Conservation (phyloP, 805 yeast species). For the Ogataea parapolymorpha region DNA sequence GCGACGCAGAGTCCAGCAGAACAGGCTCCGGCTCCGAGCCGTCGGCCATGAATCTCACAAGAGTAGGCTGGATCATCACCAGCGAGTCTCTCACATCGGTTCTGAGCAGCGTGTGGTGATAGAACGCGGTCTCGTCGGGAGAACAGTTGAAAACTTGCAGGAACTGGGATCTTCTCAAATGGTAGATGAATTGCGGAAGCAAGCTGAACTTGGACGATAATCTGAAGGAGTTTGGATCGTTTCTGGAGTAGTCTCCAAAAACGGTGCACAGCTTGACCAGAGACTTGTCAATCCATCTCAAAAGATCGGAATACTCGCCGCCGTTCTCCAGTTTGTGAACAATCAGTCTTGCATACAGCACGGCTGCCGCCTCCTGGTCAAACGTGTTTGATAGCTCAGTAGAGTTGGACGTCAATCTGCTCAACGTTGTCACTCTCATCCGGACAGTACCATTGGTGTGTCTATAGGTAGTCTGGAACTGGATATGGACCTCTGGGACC, state of each 20-base stretch:
- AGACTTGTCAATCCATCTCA: slow-evolving; percentile 93
- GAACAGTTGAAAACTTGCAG: slow-evolving; percentile 95
- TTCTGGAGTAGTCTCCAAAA: slow-evolving; percentile 90
- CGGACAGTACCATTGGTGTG: slow-evolving; percentile 92
- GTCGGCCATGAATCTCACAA: slow-evolving; percentile 79
- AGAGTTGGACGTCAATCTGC: slow-evolving; percentile 47
- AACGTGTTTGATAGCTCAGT: slow-evolving; percentile 61
- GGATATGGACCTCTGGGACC: slow-evolving; percentile 43
- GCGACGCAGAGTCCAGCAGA: slow-evolving; percentile 86
- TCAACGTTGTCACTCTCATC: slow-evolving; percentile 84
- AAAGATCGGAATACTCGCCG: slow-evolving; percentile 66
- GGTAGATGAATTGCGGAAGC: slow-evolving; percentile 94
- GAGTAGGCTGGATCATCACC: slow-evolving; percentile 97
- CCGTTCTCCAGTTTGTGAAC: slow-evolving; percentile 88
- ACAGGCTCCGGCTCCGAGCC: slow-evolving; percentile 86
- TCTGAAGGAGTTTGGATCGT: slow-evolving; percentile 77
- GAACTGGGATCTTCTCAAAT: slow-evolving; percentile 93
- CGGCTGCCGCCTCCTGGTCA: slow-evolving; percentile 98
- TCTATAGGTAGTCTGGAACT: slow-evolving; percentile 88
- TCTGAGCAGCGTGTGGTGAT: slow-evolving; percentile 85
- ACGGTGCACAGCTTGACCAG: slow-evolving; percentile 86
- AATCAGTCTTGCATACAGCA: slow-evolving; percentile 85
- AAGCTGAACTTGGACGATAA: slow-evolving; percentile 79
- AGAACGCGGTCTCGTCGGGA: slow-evolving; percentile 97
- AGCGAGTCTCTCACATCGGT: slow-evolving; percentile 92